Conservation (phyloP, 2,329 filamentous ascomycete species). For the Scortechinia acanthostroma region DNA sequence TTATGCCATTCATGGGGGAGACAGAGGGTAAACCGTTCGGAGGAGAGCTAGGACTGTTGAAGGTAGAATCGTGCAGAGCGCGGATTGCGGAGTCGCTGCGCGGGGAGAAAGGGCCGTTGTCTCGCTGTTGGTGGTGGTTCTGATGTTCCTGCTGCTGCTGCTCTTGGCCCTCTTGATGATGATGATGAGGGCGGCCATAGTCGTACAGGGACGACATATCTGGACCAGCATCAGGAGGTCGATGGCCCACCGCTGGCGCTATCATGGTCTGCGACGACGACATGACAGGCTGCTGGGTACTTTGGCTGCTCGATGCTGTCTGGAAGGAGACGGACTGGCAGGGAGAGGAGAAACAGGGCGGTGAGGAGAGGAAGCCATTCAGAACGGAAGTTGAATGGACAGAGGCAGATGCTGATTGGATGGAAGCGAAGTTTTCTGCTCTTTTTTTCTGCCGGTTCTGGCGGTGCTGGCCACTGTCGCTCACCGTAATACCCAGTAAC, state of each 20-base stretch:
- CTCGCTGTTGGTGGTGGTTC: no score
- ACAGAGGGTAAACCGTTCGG: slow-evolving; percentile 16
- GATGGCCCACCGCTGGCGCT: slow-evolving; percentile 33
- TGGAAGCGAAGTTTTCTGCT: background rate
- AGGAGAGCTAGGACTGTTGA: slow-evolving; percentile 9
- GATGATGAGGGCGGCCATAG: slow-evolving; percentile 17
- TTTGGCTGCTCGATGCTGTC: no score
- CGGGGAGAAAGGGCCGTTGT: slow-evolving; percentile 10
- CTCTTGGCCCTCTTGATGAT: no score
- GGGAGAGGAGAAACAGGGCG: background rate
- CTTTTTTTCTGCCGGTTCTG: no score
- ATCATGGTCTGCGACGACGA: slow-evolving; percentile 35
- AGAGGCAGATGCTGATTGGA: background rate
- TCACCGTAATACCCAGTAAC: no score
- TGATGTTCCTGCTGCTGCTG: no score
- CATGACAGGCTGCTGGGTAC: slow-evolving; percentile 25
- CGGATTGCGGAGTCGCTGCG: slow-evolving; percentile 23
- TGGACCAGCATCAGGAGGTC: slow-evolving; percentile 26
- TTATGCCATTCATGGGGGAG: slow-evolving; percentile 12
- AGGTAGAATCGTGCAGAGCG: slow-evolving; percentile 24
- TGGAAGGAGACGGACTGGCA: background rate
- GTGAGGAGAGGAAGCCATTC: background rate
- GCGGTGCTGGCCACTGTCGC: no score
- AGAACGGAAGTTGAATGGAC: slow-evolving; percentile 6
- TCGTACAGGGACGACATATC: slow-evolving; percentile 25